Conservation (phyloP, 2,329 filamentous ascomycete genomes). For the Aureobasidium sp. region DNA sequence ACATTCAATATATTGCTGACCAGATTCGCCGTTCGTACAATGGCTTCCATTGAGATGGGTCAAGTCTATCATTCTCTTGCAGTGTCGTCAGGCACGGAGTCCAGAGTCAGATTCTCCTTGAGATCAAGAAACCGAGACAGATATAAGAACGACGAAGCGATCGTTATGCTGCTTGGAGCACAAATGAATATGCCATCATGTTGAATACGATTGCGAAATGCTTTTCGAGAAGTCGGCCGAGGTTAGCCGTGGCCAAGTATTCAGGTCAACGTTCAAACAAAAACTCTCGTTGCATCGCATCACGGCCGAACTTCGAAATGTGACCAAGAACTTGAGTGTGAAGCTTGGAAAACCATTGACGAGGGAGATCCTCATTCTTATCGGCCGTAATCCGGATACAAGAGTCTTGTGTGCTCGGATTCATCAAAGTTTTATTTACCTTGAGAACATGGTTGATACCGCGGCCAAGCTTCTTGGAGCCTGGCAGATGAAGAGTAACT, state of each 20-base stretch:
- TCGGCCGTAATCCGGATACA: slow-evolving; percentile 9
- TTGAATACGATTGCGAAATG: not conserved
- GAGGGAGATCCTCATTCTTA: not conserved
- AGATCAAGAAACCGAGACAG: not conserved
- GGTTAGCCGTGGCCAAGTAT: not conserved
- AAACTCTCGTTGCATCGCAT: not conserved
- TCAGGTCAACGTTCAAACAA: not conserved
- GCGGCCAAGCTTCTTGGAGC: slow-evolving; percentile 6
- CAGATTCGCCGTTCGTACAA: not conserved
- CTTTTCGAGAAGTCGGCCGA: not conserved
- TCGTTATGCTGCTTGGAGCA: not conserved
- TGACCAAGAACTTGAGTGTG: not conserved
- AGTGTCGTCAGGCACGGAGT: not conserved
- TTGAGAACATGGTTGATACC: not conserved
- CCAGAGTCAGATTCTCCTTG: not conserved
- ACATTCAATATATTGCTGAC: not conserved
- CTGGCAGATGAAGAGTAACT: not conserved
- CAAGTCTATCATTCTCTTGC: not conserved
- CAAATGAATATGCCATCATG: not conserved
- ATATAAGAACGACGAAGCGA: not conserved
- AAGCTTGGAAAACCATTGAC: not conserved
- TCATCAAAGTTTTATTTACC: slow-evolving; percentile 1
- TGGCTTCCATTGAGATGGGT: not conserved
- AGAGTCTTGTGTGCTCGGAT: slow-evolving; percentile 1
- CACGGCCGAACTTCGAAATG: not conserved